Base-by-base conservation (phyloP, 2,329 filamentous ascomycete species). In the Xylariaceae sp. region DNA sequence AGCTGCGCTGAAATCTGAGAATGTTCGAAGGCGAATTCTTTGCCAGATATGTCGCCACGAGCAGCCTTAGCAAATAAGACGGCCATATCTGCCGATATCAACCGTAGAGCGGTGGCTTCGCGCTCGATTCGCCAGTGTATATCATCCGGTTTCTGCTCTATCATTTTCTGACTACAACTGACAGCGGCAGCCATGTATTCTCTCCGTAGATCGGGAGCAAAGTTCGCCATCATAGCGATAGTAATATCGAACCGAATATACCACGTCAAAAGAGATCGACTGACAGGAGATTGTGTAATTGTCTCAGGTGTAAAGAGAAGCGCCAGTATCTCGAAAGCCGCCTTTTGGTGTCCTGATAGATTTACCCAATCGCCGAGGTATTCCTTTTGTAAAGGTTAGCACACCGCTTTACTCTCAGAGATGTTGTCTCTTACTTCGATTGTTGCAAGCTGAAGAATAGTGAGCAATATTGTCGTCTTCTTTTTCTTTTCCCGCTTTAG, bases 321-420 rank as follows among this genome's bases (percentile, higher is more conserved):
- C 1, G 80, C 87, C 42, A 97, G 74, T 62, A 97, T 87, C 57
- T 90, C 84, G 64, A 88, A 83, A 0, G 94, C 94, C 11, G 93
- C 94, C 66, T 88, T 90, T 68, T 97, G 92, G 67, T 97, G 94
- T 18, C 91, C 89, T 71, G 94, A 87, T 14, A 97, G 77, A 63
- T 95, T 97, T 48, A 95, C 84, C 91, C 91, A 97, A 67, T 99
- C 94, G 12, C 94, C 94, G 42, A 97, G 79, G 63, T 91, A 95
- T 72, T 97, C 94, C 90, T 96, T 63, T 47, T 22, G 42, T 45
- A 50, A 10, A 13, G 16, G 42, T 57, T 39, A 64, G 58, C 49
- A 49, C 45, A 36, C n/a, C 42, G 41, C 50, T 22, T 40, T 11
- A 19, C 18, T 44, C 9, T 13, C 17, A 47, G 61, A 55, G 40